Conservation (phyloP, 305 asterid species). For the Fraxinus floribunda region DNA sequence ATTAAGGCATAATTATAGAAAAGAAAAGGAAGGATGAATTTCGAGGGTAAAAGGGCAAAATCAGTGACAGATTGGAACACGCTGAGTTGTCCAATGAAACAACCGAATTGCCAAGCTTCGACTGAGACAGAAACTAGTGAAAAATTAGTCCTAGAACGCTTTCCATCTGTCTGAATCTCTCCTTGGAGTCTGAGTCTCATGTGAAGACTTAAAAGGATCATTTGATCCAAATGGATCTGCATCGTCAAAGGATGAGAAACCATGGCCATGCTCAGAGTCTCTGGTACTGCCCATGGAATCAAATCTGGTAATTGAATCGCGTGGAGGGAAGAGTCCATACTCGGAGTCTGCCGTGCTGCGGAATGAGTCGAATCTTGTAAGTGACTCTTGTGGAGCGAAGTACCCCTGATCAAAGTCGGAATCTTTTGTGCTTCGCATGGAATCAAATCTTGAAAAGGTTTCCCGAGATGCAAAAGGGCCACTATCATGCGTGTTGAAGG, state of each 20-base stretch:
- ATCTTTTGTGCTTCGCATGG: conserved; percentile 74
- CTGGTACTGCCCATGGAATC: conserved; percentile 71
- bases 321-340: conserved; percentile 53
- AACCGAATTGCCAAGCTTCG: conserved; percentile 25
- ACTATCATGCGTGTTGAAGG: conserved; percentile 68
- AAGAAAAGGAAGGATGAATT: not conserved
- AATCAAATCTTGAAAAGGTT: conserved; percentile 52
- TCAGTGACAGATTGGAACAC: conserved; percentile 4
- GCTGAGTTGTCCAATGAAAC: conserved; percentile 16
- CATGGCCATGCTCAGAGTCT: conserved; percentile 38
- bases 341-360: conserved; percentile 92
- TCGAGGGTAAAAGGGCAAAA: conserved; percentile 19
- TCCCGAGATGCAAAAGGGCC: conserved; percentile 66
- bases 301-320: conserved; percentile 55
- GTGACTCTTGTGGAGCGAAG: conserved; percentile 47
- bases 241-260: conserved; percentile 78
- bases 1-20: not conserved
- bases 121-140: not conserved
- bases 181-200: conserved; percentile 62
- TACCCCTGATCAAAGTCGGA: conserved; percentile 68
- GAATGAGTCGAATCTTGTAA: conserved; percentile 84
- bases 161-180: conserved; percentile 78
- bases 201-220: conserved; percentile 59
- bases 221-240: conserved; percentile 72
- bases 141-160: conserved; percentile 52